Evolutionary conservation across 495 filamentous ascomycete genomes (phyloP).

Genomic region (Margaritispora aquatica): DNA sequence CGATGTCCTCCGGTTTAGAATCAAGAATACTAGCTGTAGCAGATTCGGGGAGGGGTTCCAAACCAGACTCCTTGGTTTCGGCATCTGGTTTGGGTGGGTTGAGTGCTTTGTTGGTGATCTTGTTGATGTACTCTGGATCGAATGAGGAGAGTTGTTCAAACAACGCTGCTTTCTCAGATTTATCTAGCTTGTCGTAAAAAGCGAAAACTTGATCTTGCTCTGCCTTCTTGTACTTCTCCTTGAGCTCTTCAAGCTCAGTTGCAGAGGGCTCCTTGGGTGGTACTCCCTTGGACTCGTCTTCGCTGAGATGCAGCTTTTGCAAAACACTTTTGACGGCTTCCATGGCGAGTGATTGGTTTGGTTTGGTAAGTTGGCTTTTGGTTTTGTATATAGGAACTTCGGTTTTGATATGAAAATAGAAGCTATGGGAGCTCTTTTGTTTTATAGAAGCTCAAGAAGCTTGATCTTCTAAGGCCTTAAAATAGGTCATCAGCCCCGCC

Average conservation of each 20-base stretch:
- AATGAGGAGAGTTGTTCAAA: constrained; percentile 77
- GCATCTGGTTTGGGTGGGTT: constrained; percentile 62
- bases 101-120: constrained; percentile 73
- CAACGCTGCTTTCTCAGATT: constrained; percentile 67
- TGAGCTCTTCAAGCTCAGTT: constrained; percentile 67
- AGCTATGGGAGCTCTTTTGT: not conserved
- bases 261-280: constrained; percentile 58
- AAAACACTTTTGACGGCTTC: constrained; percentile 38
- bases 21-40: constrained; percentile 90
- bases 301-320: constrained; percentile 49
- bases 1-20: constrained; percentile 70
- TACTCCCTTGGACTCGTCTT: constrained; percentile 29
- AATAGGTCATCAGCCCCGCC: constrained; percentile 16
- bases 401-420: not conserved
- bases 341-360: constrained; percentile 17
- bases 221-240: constrained; percentile 69
- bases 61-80: constrained; percentile 44
- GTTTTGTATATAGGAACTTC: no score
- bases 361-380: not conserved
- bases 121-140: constrained; percentile 77
- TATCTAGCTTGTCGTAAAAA: constrained; percentile 75
- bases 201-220: constrained; percentile 87
- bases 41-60: constrained; percentile 87
- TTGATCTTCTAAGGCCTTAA: not conserved
- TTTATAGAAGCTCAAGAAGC: constrained; percentile 1